phyloP scores from a whole-genome alignment of 1,284 basidiomycete species.

The Coniophora puteana region DNA sequence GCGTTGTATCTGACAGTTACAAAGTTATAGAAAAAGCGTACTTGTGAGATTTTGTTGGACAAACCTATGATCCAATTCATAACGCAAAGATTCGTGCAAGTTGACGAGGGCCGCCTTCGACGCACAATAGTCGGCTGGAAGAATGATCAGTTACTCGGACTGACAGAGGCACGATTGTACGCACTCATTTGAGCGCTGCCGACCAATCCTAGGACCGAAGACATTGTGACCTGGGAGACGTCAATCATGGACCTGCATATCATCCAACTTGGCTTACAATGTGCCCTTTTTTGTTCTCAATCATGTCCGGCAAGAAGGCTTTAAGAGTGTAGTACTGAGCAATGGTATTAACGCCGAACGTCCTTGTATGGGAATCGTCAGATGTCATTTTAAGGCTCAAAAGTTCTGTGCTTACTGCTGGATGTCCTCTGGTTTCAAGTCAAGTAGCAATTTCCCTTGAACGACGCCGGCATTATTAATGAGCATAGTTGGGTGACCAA shows the following conservation, averaged over 20 bases:
- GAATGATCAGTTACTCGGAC: slow-evolving; percentile 11
- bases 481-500: slow-evolving; percentile 86
- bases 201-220: slow-evolving; percentile 76
- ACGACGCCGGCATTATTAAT: slow-evolving; percentile 97
- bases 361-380: slow-evolving; percentile 44
- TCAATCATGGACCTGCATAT: slow-evolving; percentile 2
- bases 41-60: slow-evolving; percentile 11
- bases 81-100: slow-evolving; percentile 77
- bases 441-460: slow-evolving; percentile 83
- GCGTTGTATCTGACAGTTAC: slow-evolving; percentile 54
- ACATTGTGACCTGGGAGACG: slow-evolving; percentile 61
- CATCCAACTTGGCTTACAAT: slow-evolving; percentile 52
- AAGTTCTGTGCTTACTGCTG: slow-evolving; percentile 75
- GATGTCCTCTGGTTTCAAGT: slow-evolving; percentile 75
- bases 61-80: slow-evolving; percentile 77
- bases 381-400: too few species aligned
- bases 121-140: slow-evolving; percentile 79
- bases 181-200: slow-evolving; percentile 80
- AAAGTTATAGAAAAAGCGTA: slow-evolving; percentile 12
- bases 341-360: slow-evolving; percentile 86
- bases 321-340: slow-evolving; percentile 91
- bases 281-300: slow-evolving; percentile 76
- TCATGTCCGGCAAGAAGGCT: slow-evolving; percentile 90
- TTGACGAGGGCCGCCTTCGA: slow-evolving; percentile 82
- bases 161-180: slow-evolving; percentile 23